These are phyloP conservation scores for Aspergillus chevalieri DNA, from an alignment of 2,329 filamentous ascomycete genomes.

Conservation along the genomic window DNA sequence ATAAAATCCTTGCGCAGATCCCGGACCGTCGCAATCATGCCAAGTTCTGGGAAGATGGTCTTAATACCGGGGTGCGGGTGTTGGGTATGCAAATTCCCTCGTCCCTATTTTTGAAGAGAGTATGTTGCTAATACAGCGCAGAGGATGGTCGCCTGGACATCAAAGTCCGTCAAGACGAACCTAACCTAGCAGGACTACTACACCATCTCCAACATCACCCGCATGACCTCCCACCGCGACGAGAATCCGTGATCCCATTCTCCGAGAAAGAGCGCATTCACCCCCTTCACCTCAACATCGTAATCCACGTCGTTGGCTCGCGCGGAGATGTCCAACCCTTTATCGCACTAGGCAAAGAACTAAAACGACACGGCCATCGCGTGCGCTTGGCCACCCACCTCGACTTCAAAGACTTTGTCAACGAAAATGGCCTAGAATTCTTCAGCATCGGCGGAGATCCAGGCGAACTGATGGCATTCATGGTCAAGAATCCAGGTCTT, in stretches of 20 bases:
- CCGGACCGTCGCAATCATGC: neutral
- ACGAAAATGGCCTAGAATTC: slow-evolving; percentile 67
- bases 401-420: slow-evolving; percentile 62
- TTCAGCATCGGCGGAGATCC: slow-evolving; percentile 72
- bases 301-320: slow-evolving; percentile 69
- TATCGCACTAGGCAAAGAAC: slow-evolving; percentile 59
- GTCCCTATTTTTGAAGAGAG: no score
- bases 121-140: slow-evolving; percentile 18
- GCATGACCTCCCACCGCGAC: slow-evolving; percentile 1
- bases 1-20: neutral
- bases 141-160: slow-evolving; percentile 75
- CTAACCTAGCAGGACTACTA: slow-evolving; percentile 61
- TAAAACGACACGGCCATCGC: slow-evolving; percentile 64
- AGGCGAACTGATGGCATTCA: slow-evolving; percentile 74
- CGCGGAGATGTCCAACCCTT: slow-evolving; percentile 73
- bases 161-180: slow-evolving; percentile 66
- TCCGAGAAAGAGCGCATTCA: slow-evolving; percentile 4
- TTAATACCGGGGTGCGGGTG: slow-evolving; percentile 15
- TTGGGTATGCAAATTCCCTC: slow-evolving; percentile 7
- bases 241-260: neutral
- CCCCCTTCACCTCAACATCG: slow-evolving; percentile 49
- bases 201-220: slow-evolving; percentile 37
- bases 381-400: slow-evolving; percentile 68
- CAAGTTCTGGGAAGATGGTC: slow-evolving; percentile 4
- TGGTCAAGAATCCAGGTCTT: slow-evolving; percentile 82